These are phyloP conservation scores for Amoebophrya sp. DNA, from an alignment of 169 alveolate genomes.

Conservation along the genomic window DNA sequence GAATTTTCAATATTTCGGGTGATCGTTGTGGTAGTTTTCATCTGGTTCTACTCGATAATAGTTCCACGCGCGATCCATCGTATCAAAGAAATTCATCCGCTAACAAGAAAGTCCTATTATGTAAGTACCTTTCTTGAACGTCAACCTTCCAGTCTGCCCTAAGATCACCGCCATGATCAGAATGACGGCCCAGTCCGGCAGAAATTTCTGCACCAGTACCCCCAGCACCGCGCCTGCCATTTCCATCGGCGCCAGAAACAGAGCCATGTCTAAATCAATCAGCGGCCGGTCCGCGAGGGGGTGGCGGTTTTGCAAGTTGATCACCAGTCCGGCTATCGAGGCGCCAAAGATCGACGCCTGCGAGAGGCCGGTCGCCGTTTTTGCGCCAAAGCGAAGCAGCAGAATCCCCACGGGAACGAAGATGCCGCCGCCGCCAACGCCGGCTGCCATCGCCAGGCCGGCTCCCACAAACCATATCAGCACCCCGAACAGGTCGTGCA, in stretches of 20 bases:
- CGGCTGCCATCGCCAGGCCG: background rate
- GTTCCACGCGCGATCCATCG: no score
- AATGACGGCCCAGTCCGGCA: constrained; percentile 45
- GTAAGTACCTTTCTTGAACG: constrained; percentile 27
- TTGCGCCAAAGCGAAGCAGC: constrained; percentile 40
- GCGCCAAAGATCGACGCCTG: constrained; percentile 48
- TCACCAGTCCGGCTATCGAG: constrained; percentile 38
- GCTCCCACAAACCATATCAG: background rate
- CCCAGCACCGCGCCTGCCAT: constrained; percentile 46
- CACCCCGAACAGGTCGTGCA: background rate
- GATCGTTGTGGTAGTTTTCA: no score
- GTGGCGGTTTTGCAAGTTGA: constrained; percentile 38
- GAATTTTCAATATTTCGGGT: no score
- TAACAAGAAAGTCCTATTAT: no score
- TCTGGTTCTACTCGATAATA: no score
- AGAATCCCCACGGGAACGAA: constrained; percentile 43
- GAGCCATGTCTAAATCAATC: constrained; percentile 44
- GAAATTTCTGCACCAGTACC: constrained; percentile 31
- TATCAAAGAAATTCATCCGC: no score
- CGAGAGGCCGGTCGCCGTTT: constrained; percentile 39
- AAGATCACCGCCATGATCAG: constrained; percentile 27
- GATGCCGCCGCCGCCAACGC: constrained; percentile 48
- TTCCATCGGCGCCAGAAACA: constrained; percentile 46
- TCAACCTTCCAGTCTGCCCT: background rate
- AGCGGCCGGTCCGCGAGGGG: constrained; percentile 45